Evolutionary conservation across 495 filamentous ascomycete species (phyloP).

Genomic region (Talaromyces proteolyticus): DNA sequence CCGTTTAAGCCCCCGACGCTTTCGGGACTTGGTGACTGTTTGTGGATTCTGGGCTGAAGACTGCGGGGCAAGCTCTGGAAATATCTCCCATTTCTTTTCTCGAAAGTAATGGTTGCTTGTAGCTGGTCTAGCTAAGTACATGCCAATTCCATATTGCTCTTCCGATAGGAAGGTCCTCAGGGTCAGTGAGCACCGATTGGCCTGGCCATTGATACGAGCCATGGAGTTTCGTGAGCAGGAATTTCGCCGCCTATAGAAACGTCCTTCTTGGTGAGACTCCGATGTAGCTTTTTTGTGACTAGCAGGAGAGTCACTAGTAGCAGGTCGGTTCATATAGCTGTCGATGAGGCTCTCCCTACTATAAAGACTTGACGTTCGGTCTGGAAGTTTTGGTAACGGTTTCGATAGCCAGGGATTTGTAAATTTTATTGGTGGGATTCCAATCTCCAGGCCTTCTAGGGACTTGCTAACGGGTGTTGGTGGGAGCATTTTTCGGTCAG

Average conservation of each 20-base stretch:
- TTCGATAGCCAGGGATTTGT: slow-evolving; percentile 33
- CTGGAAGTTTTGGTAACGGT: slow-evolving; percentile 19
- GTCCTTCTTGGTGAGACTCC: background rate
- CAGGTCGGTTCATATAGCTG: slow-evolving; percentile 9
- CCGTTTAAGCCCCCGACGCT: too few relatives aligned
- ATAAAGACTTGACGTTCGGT: slow-evolving; percentile 25
- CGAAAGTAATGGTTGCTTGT: slow-evolving; percentile 45
- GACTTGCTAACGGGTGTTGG: slow-evolving; percentile 10
- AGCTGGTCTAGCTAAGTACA: slow-evolving; percentile 7
- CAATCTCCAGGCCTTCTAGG: slow-evolving; percentile 37
- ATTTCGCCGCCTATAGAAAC: background rate
- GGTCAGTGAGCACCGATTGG: slow-evolving; percentile 6
- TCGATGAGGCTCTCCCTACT: slow-evolving; percentile 28
- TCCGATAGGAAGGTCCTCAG: slow-evolving; percentile 17
- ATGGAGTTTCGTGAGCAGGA: background rate
- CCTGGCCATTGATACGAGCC: background rate
- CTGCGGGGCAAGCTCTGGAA: slow-evolving; percentile 36
- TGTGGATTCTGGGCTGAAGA: slow-evolving; percentile 7
- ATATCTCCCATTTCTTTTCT: slow-evolving; percentile 45
- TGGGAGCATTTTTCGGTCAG: background rate
- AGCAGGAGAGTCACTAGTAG: background rate
- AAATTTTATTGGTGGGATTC: slow-evolving; percentile 22
- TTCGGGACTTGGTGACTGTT: slow-evolving; percentile 8
- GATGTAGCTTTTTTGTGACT: background rate
- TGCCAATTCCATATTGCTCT: slow-evolving; percentile 21